Base-by-base conservation (phyloP, 129 eudicot species). In the Helichrysum umbraculigerum region DNA sequence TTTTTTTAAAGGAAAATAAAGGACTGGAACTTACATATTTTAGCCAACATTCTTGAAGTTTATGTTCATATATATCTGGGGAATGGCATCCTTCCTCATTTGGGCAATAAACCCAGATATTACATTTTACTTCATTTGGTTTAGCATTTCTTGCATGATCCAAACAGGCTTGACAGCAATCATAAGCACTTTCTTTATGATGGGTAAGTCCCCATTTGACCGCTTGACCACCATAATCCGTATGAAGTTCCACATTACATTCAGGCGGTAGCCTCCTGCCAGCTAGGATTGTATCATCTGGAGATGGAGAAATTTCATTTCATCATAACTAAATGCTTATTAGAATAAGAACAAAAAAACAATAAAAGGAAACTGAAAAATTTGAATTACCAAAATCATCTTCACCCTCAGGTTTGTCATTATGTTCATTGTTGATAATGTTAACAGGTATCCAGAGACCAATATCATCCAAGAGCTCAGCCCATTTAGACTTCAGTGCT, bases 201-300 rank as follows among this genome's bases (percentile, higher is more conserved):
- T 92, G 93, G 21, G 91, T 92, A 30, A 89, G 93, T 64, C 98
- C 98, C 98, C 98, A 92, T 81, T 74, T 84, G 32, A 92, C 96
- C 32, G 98, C 98, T 67, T 73, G 83, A 66, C 98, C 98, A 60
- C 68, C 93, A 54, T 89, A 92, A 67, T 92, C 98, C 0, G 98
- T 87, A 57, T 86, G 96, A 79, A 82, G 89, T 77, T 89, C 96
- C n/a, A 87, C 83, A 77, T 89, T 78, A 75, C 98, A 92, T 75
- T 92, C 91, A 0, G 89, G 89, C 35, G 98, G 96, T 30, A 86
- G 85, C 81, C 77, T 78, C 85, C 73, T 75, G 28, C 98, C 96
- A 10, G 96, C 87, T 79, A 92, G 74, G 42, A 85, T 70, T 10
- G 70, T 78, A 8, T 57, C 72, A 19, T 87, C 98, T 89, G 89